Evolutionary conservation across 1,284 basidiomycete genomes (phyloP).

Genomic region (Trametes hirsuta): DNA sequence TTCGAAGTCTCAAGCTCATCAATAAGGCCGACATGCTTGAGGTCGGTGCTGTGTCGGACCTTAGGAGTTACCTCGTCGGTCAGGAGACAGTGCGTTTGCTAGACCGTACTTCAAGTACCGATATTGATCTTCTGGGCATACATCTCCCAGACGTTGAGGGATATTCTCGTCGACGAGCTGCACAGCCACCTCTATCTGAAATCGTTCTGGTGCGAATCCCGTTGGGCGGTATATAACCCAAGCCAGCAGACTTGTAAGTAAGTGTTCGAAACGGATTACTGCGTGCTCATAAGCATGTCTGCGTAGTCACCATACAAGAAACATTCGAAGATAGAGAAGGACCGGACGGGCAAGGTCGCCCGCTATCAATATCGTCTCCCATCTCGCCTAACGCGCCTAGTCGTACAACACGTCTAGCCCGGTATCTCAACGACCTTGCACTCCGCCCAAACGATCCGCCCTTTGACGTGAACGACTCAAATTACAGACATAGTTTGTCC

Average conservation of each 20-base stretch:
- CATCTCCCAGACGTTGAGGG: conserved; percentile 72
- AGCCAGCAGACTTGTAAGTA: conserved; percentile 79
- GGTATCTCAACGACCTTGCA: conserved; percentile 74
- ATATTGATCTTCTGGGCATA: not conserved
- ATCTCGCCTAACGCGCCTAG: conserved; percentile 33
- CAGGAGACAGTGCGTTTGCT: conserved; percentile 80
- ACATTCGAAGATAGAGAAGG: conserved; percentile 63
- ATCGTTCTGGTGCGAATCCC: conserved; percentile 92
- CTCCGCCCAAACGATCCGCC: conserved; percentile 83
- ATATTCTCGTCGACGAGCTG: conserved; percentile 94
- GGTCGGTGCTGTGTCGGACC: conserved; percentile 90
- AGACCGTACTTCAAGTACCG: not conserved
- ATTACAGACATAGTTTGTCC: conserved; percentile 38
- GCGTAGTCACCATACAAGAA: conserved; percentile 10
- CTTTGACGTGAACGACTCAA: conserved; percentile 67
- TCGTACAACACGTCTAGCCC: conserved; percentile 52
- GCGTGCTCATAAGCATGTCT: not conserved
- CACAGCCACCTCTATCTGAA: conserved; percentile 99
- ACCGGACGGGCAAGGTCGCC: conserved; percentile 13
- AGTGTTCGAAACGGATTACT: not conserved
- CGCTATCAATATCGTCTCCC: conserved; percentile 34
- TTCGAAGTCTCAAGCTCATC: conserved; percentile 88
- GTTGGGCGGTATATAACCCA: conserved; percentile 86
- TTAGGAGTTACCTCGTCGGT: conserved; percentile 82
- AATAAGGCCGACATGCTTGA: conserved; percentile 93